Percentiles rank a stretch among this genome's conserved stretches.
Evolutionary conservation across 2,329 filamentous ascomycete species (phyloP).

Genomic region (Aaosphaeria pasadenensis): DNA sequence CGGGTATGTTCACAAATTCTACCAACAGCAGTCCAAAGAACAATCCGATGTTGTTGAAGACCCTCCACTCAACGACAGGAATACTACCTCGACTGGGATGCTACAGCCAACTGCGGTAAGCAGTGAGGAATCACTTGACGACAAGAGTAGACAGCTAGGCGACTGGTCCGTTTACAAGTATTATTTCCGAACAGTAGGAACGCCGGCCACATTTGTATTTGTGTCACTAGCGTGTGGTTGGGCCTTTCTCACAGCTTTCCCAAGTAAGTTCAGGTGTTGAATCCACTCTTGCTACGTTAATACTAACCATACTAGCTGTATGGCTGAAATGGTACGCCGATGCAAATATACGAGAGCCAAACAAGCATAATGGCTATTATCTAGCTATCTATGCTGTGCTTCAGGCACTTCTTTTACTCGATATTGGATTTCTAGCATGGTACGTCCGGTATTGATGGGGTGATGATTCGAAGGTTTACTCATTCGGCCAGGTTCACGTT

Average conservation of each 20-base stretch:
- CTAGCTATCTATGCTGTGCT: conserved; percentile 6
- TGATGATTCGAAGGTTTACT: not conserved
- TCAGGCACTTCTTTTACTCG: conserved; percentile 2
- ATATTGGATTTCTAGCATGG: conserved; percentile 3
- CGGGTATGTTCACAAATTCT: conserved; percentile 21
- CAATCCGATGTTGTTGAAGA: not conserved
- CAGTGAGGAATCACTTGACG: not conserved
- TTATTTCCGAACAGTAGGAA: conserved; percentile 8
- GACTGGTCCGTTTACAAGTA: conserved; percentile 10
- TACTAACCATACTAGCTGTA: conserved; percentile 18
- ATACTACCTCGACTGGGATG: not conserved
- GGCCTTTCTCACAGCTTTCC: conserved; percentile 9
- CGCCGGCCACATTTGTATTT: conserved; percentile 2
- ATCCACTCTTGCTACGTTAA: not conserved
- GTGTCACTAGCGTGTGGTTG: conserved; percentile 1
- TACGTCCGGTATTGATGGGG: not conserved
- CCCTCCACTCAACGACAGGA: not conserved
- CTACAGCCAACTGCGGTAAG: not conserved
- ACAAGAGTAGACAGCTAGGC: conserved; percentile 3
- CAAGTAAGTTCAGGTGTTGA: conserved; percentile 1
- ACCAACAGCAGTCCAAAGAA: conserved; percentile 1
- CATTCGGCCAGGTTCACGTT: not conserved
- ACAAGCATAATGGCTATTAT: conserved; percentile 10
- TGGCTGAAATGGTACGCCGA: conserved; percentile 47
- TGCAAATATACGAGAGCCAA: conserved; percentile 29